Base-by-base conservation (phyloP, 805 yeast species). In the Debaryomyces castellii region DNA sequence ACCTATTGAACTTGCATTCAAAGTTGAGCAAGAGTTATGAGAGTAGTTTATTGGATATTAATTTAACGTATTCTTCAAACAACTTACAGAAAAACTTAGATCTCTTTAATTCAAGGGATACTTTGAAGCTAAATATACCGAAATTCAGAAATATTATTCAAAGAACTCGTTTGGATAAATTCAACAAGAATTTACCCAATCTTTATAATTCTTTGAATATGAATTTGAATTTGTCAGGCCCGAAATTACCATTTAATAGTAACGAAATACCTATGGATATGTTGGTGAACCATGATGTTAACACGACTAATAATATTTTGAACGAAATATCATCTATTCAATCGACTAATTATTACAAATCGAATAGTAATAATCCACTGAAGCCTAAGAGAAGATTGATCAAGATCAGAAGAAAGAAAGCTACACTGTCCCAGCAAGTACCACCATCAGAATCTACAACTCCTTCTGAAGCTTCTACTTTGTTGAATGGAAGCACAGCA, bases 31-130 rank as follows among this genome's bases (percentile, higher is more conserved):
- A 41, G 14, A 33, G 11, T 18, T 41, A 43, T 35, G 52, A 51
- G 27, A 32, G 80, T 41, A 71, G 85, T 14, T 77, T 87, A 3
- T 81, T 88, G 2, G 83, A 84, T 8, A 43, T 51, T 37, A 84
- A 82, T 51, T 82, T 59, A 76, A 85, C 46, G 39, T 62, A 62
- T 56, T 72, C 91, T 11, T 77, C 87, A 0, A 77, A 87, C 20
- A 71, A 69, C 49, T 61, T 72, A 40, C 60, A 55, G 25, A 63
- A 62, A 49, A 64, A 60, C 39, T 55, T 66, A 14, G 50, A 59
- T 4, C 69, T 92, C 47, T 78, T 82, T 40, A 80, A 85, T 12
- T 82, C 92, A 1, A 78, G 97, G 51, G 89, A 87, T 52, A 88
- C 97, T 0, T 72, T 92, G 49, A 81, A 87, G n/a, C 63, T 92